These are phyloP conservation scores for Orbilia oligospora DNA, from an alignment of 2,329 filamentous ascomycete genomes.

Conservation along the genomic window DNA sequence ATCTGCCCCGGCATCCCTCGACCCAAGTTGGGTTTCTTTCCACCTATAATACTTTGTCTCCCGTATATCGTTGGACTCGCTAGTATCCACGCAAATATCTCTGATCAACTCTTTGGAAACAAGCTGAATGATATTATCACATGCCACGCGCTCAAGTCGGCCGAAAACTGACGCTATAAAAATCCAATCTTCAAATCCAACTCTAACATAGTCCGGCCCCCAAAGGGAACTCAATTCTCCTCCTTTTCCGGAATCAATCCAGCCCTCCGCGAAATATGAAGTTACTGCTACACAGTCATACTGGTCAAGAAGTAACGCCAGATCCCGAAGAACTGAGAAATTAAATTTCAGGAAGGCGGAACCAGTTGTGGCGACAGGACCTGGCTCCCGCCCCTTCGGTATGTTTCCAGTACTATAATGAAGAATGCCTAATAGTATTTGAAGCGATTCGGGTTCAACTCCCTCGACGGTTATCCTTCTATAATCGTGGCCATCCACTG, in stretches of 20 bases:
- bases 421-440: slow-evolving; percentile 39
- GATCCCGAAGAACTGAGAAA: slow-evolving; percentile 1
- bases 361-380: no score
- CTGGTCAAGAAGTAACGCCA: slow-evolving; percentile 39
- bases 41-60: not conserved
- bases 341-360: no score
- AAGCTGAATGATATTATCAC: not conserved
- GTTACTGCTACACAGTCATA: slow-evolving; percentile 18
- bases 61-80: not conserved
- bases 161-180: slow-evolving; percentile 28
- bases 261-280: slow-evolving; percentile 5
- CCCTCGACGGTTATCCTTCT: slow-evolving; percentile 11
- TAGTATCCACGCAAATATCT: not conserved
- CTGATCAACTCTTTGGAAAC: slow-evolving; percentile 5
- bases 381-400: not conserved
- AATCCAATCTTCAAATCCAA: slow-evolving; percentile 20
- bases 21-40: not conserved
- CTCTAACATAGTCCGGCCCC: not conserved
- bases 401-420: slow-evolving; percentile 21
- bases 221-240: not conserved
- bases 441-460: not conserved
- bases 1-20: not conserved
- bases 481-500: slow-evolving; percentile 19
- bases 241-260: not conserved
- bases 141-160: not conserved